Base-by-base conservation (phyloP, 2,329 filamentous ascomycete species). In the Lecanicillium sp. region DNA sequence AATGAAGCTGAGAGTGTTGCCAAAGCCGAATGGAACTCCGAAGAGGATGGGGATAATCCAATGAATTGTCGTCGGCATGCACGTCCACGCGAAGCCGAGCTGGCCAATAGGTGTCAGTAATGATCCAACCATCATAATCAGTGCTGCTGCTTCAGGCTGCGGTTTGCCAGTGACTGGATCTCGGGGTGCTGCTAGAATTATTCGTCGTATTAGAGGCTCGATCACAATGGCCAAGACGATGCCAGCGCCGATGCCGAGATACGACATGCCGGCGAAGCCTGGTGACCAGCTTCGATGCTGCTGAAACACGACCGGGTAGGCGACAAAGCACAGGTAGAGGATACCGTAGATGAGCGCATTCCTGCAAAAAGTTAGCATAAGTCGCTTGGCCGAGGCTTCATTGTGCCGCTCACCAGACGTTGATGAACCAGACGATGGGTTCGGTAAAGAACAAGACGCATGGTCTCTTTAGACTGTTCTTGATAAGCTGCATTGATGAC, bases 11-110 rank as follows among this genome's bases (percentile, higher is more conserved):
- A 79, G 71, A 8, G 76, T 80, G 51, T 90, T 92, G 0, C 87
- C 87, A 0, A 74, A 70, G 9, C 86, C 86, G 49, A 92, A 94
- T 0, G 82, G 83, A 5, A 94, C 73, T 1, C 87, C 86, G 2
- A 86, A 86, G 0, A 85, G 65, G 35, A 94, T 81, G 2, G 86
- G 83, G 15, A 78, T 69, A n/a, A 87, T 79, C 82, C 85, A 94
- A 56, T 87, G 88, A 22, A 94, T 86, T 4, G 76, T 74, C 0
- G 62, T 64, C 0, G 88, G 88, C 0, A 87, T 76, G 44, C 81
- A 88, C 0, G 88, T 94, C 87, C 87, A 95, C 0, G 85, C 79
- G 54, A 96, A 96, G 58, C 81, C 83, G 17, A 96, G 73, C 59
- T 95, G 82, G 13, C 88, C 89, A 3, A 86, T 58, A 0, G 87